Percentiles rank a stretch among this genome's conserved stretches.
These are phyloP conservation scores for Picea abies DNA, from an alignment of 83 land plant genomes.

Conservation along the genomic window DNA sequence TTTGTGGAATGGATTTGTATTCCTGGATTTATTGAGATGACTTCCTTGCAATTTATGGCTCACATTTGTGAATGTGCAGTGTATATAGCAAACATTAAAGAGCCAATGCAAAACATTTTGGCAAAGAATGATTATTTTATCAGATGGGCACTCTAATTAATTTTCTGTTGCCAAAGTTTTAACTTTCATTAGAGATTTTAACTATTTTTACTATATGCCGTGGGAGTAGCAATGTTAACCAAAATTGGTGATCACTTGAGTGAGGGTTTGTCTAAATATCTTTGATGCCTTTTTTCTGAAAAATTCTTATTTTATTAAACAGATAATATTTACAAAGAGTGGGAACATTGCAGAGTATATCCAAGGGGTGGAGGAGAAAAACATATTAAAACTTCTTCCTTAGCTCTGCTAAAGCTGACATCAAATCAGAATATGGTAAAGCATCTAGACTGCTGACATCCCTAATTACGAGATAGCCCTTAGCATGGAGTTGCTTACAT, in stretches of 20 bases:
- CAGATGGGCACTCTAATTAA: neutral
- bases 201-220: neutral
- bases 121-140: neutral
- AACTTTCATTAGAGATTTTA: neutral
- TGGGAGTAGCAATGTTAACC: neutral
- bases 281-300: no score
- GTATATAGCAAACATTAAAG: neutral
- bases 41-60: neutral
- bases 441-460: no score
- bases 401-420: no score
- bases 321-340: no score
- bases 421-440: no score
- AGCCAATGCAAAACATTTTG: neutral
- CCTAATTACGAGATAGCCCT: no score
- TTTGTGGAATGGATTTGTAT: conserved; percentile 98
- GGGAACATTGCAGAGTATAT: no score
- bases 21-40: conserved; percentile 84
- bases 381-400: no score
- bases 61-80: conserved; percentile 6
- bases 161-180: neutral
- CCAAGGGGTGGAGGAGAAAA: no score
- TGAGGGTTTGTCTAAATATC: no score
- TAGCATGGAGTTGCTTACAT: no score
- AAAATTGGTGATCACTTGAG: neutral
- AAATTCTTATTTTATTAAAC: no score